Evolutionary conservation across 2,329 filamentous ascomycete genomes (phyloP), one percentile per base, ranked within the genome.

Genomic region (Clarireedia homoeocarpa): DNA sequence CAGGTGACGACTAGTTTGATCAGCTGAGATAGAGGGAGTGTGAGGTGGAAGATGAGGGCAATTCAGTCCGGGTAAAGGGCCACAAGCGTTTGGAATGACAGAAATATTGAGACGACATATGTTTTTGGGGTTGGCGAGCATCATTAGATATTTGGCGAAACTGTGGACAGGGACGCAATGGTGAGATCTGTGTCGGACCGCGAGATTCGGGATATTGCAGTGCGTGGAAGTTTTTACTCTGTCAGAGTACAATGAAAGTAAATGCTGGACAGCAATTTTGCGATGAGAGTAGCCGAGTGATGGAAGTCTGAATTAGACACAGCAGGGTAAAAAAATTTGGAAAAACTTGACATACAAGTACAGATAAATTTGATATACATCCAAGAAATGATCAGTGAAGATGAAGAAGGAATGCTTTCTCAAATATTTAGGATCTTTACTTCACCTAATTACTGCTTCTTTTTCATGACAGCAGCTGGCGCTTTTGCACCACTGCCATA

Each of bases 401-500:
- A 4, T n/a, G n/a, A 42, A 42, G 5, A 15, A 42, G 6, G n/a
- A n/a, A 42, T 20, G 14, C 14, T 42, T 7, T 5, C 7, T 10
- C n/a, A 5, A 20, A 20, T 23, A 5, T 46, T 46, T 26, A 23
- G 10, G 0, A 6, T 48, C 46, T 36, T 30, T 2, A 12, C n/a
- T 36, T 24, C 20, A 26, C 15, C 5, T 53, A 47, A 58, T 30
- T 61, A 58, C 40, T 38, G 55, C 50, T 64, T 63, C 53, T 65
- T 65, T 55, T 65, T 59, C 30, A 52, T 55, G 40, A 20, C 42
- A 10, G 27, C 27, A 17, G 40, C 34, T 26, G 55, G 57, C 23
- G 44, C 38, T 15, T 39, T 40, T 24, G 20, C 49, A 3, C 14
- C 39, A 17, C 51, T 56, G 7, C 62, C 60, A 62, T 66, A 68